Evolutionary conservation across 148 eudicot genomes (phyloP).

Genomic region (Camellia lanceoleosa): DNA sequence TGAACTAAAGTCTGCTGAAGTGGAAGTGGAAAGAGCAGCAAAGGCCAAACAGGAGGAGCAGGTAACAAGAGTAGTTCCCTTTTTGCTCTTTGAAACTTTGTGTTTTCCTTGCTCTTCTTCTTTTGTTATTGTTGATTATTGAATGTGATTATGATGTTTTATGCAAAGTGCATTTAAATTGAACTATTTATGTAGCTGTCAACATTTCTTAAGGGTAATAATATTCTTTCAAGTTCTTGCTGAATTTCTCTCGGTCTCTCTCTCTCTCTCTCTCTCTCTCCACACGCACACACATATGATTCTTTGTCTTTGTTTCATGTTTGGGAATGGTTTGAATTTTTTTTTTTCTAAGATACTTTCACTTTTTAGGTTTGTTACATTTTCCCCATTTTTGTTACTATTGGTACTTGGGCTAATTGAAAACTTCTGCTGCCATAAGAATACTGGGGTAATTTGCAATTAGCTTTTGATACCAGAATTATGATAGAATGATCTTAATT

Average conservation of each 20-base stretch:
- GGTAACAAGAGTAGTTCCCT: conserved; percentile 37
- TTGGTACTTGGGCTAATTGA: background rate
- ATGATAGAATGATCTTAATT: background rate
- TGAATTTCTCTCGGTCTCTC: background rate
- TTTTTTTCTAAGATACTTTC: background rate
- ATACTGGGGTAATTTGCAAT: background rate
- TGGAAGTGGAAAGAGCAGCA: conserved; percentile 54
- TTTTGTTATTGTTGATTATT: background rate
- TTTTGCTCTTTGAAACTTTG: background rate
- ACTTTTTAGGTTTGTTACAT: background rate
- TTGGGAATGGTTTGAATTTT: background rate
- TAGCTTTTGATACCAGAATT: background rate
- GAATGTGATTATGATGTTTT: conserved; percentile 8
- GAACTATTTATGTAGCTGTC: background rate
- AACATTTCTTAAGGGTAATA: background rate
- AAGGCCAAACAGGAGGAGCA: conserved; percentile 81
- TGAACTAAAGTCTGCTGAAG: conserved; percentile 66
- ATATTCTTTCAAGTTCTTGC: background rate
- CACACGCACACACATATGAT: too few relatives aligned
- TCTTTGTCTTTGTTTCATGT: background rate
- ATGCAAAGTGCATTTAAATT: background rate
- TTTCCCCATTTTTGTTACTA: background rate
- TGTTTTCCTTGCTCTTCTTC: background rate
- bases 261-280: background rate
- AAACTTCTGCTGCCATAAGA: background rate